phyloP scores from a whole-genome alignment of 352 stramenopile species.

The Nothophytophthora sp. region DNA sequence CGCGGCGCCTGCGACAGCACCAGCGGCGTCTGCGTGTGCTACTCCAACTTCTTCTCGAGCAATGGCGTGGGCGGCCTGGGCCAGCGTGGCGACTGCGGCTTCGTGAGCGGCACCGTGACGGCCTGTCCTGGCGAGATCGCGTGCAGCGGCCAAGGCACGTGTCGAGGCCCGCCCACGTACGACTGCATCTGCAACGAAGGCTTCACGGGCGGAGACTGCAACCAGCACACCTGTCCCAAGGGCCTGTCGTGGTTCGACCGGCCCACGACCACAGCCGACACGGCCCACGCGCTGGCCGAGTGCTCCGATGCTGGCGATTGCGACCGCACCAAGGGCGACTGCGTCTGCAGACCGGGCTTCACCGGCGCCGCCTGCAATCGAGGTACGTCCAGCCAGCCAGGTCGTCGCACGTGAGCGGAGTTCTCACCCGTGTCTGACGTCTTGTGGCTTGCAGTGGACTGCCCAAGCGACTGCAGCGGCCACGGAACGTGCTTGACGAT shows the following conservation, averaged over 20 bases:
- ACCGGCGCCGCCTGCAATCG: constrained; percentile 75
- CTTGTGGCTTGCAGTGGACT: constrained; percentile 37
- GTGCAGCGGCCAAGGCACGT: constrained; percentile 75
- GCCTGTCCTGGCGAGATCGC: constrained; percentile 71
- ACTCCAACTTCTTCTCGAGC: constrained; percentile 82
- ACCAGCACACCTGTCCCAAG: constrained; percentile 61
- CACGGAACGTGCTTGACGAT: constrained; percentile 87
- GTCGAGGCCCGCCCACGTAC: constrained; percentile 69
- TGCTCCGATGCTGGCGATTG: constrained; percentile 74
- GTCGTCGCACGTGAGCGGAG: too few species aligned
- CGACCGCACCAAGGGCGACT: constrained; percentile 71
- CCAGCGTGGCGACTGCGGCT: constrained; percentile 92
- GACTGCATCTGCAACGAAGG: constrained; percentile 83
- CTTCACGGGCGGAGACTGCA: constrained; percentile 75
- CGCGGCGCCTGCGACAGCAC: constrained; percentile 80
- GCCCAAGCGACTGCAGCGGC: constrained; percentile 73
- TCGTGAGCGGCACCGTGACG: constrained; percentile 58
- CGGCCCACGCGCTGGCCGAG: constrained; percentile 57
- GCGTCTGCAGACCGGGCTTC: constrained; percentile 60
- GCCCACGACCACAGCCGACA: constrained; percentile 39
- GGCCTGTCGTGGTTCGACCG: constrained; percentile 74
- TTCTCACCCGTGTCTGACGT: not conserved
- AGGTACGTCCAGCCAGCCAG: too few species aligned
- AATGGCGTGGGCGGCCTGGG: constrained; percentile 80
- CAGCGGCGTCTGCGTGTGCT: constrained; percentile 84